These are phyloP conservation scores for Vigna mungo DNA, from an alignment of 306 rosid genomes.

Conservation along the genomic window DNA sequence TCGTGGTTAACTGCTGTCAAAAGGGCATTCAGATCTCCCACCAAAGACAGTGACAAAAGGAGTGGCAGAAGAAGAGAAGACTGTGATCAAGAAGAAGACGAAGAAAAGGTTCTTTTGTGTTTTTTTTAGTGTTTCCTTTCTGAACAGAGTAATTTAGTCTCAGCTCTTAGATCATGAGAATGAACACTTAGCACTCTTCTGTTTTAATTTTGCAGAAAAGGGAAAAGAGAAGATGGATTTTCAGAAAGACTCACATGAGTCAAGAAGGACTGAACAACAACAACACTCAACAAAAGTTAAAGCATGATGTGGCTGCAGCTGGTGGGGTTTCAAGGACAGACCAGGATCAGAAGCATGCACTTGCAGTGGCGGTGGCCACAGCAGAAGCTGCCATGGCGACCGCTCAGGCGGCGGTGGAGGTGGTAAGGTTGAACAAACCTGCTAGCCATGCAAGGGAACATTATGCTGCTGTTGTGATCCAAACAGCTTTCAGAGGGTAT, in stretches of 20 bases:
- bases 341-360: slow-evolving; percentile 71
- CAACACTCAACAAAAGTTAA: slow-evolving; percentile 41
- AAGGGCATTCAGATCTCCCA: slow-evolving; percentile 99
- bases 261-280: slow-evolving; percentile 55
- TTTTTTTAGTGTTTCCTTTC: background rate
- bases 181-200: background rate
- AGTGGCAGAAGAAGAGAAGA: slow-evolving; percentile 51
- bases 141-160: background rate
- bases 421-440: slow-evolving; percentile 70
- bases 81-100: slow-evolving; percentile 69
- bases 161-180: background rate
- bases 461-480: slow-evolving; percentile 68
- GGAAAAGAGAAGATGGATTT: slow-evolving; percentile 90
- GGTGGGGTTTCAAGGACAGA: slow-evolving; percentile 40
- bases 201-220: slow-evolving; percentile 60
- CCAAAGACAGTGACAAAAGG: slow-evolving; percentile 65
- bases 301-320: slow-evolving; percentile 41
- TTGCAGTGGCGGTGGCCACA: slow-evolving; percentile 77
- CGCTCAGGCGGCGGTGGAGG: slow-evolving; percentile 77
- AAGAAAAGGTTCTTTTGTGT: slow-evolving; percentile 66
- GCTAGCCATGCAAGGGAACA: slow-evolving; percentile 53
- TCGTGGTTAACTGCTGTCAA: slow-evolving; percentile 98
- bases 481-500: slow-evolving; percentile 94
- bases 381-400: slow-evolving; percentile 89
- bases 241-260: slow-evolving; percentile 64